phyloP scores from a whole-genome alignment of 495 filamentous ascomycete genomes.

The Cercophora scortea region DNA sequence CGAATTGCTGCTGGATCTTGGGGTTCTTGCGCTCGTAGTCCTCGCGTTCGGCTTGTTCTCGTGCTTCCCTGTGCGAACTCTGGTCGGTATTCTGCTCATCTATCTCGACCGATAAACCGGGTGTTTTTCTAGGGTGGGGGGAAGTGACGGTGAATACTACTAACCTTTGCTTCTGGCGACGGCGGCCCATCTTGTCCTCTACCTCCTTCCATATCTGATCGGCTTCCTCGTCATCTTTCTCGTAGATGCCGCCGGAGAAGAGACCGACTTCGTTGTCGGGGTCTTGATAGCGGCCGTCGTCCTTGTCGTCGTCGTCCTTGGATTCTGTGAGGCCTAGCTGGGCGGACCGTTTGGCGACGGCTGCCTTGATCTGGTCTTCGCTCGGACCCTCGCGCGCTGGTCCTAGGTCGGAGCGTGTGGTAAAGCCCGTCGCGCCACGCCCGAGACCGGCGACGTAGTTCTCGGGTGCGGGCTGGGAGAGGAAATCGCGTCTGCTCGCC shows the following conservation, averaged over 20 bases:
- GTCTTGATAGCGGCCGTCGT: constrained; percentile 85
- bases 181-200: constrained; percentile 91
- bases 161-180: constrained; percentile 84
- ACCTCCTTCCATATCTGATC: constrained; percentile 92
- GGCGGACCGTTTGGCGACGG: constrained; percentile 83
- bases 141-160: constrained; percentile 32
- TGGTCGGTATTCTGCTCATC: constrained; percentile 83
- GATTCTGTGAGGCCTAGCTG: constrained; percentile 64
- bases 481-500: constrained; percentile 81
- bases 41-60: constrained; percentile 81
- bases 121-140: constrained; percentile 21
- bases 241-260: constrained; percentile 88
- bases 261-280: constrained; percentile 95
- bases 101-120: constrained; percentile 66
- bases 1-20: constrained; percentile 98
- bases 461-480: constrained; percentile 84
- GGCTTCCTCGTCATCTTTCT: constrained; percentile 94
- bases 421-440: constrained; percentile 96
- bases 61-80: constrained; percentile 79
- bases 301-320: constrained; percentile 81
- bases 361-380: constrained; percentile 97
- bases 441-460: constrained; percentile 98
- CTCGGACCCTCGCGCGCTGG: constrained; percentile 94
- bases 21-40: constrained; percentile 96
- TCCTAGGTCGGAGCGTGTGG: constrained; percentile 91